A percentile compares a stretch with the other conserved stretches of the same genome.
phyloP scores from a whole-genome alignment of 2,329 filamentous ascomycete species.

The Fusarium tricinctum region DNA sequence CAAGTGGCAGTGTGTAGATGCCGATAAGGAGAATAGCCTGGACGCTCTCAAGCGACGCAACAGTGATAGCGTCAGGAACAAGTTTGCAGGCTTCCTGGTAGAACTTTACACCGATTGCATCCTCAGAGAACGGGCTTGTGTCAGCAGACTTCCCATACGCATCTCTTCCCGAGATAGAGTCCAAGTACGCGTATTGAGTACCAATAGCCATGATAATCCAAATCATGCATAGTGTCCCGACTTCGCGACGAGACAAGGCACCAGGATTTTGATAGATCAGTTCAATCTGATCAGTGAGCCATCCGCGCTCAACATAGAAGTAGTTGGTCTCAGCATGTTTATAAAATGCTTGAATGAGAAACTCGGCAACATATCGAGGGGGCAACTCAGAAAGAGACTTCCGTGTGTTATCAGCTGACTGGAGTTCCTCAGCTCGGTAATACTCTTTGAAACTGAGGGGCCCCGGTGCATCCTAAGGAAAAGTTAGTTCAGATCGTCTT shows the following conservation, averaged over 20 bases:
- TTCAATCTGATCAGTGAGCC: constrained; percentile 59
- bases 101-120: constrained; percentile 68
- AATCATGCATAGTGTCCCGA: constrained; percentile 60
- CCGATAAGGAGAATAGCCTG: constrained; percentile 70
- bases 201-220: constrained; percentile 65
- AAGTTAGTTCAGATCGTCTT: constrained; percentile 2
- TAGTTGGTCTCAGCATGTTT: constrained; percentile 64
- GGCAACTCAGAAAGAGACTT: constrained; percentile 59
- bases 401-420: constrained; percentile 57
- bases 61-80: constrained; percentile 69
- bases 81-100: constrained; percentile 69
- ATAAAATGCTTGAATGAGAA: constrained; percentile 63
- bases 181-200: constrained; percentile 65
- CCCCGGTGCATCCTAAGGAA: constrained; percentile 47
- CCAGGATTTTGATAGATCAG: constrained; percentile 58
- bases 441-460: constrained; percentile 57
- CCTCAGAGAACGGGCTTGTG: constrained; percentile 58
- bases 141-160: constrained; percentile 40
- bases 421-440: constrained; percentile 62
- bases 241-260: constrained; percentile 57
- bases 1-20: constrained; percentile 67
- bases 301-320: constrained; percentile 62
- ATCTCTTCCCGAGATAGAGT: constrained; percentile 49
- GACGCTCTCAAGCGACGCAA: constrained; percentile 69
- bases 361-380: constrained; percentile 62